Evolutionary conservation across 306 rosid species (phyloP).

Genomic region (Cicer chorassanicum): DNA sequence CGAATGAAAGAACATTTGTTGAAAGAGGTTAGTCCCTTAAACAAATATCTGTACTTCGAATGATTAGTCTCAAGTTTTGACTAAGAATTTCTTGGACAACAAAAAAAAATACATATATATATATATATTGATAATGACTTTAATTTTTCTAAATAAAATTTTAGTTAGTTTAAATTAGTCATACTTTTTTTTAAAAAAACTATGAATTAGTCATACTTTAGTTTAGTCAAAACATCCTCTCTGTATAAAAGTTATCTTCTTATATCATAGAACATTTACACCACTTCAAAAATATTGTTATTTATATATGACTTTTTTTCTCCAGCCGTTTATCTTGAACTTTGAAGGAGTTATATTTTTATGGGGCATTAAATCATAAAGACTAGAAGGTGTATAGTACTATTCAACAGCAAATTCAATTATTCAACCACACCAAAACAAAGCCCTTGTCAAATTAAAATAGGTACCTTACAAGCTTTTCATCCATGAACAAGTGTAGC

Average conservation of each 20-base stretch:
- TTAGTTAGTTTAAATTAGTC: slow-evolving; percentile 1
- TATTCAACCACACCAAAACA: slow-evolving; percentile 21
- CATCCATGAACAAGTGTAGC: slow-evolving; percentile 16
- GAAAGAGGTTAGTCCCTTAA: too few species aligned
- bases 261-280: not conserved
- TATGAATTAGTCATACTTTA: not conserved
- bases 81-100: too few species aligned
- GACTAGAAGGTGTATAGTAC: not conserved
- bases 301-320: slow-evolving; percentile 9
- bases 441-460: slow-evolving; percentile 37
- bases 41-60: too few species aligned
- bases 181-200: not conserved
- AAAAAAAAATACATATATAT: not conserved
- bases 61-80: too few species aligned
- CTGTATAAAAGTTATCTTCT: not conserved
- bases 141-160: not conserved
- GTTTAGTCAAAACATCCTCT: not conserved
- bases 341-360: slow-evolving; percentile 31
- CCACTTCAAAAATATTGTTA: slow-evolving; percentile 10
- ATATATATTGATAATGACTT: not conserved
- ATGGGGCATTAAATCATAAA: slow-evolving; percentile 18
- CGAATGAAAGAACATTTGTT: too few species aligned
- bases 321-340: slow-evolving; percentile 40
- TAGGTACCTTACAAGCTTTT: slow-evolving; percentile 22
- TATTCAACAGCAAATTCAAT: slow-evolving; percentile 6